phyloP scores from a whole-genome alignment of 805 yeast species.

The Torulaspora maleeae region DNA sequence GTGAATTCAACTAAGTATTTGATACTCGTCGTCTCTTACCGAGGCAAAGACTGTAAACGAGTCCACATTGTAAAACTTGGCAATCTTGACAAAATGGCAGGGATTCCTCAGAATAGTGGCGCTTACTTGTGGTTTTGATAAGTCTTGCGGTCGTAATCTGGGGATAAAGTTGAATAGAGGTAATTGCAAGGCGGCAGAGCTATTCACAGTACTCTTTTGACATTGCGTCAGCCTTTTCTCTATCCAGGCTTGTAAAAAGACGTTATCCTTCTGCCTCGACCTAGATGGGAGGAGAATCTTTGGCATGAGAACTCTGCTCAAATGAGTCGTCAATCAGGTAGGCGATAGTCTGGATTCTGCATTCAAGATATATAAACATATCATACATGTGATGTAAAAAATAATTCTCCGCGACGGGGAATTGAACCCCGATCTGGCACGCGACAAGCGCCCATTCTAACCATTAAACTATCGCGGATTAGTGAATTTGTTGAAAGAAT shows the following conservation, averaged over 20 bases:
- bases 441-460: constrained; percentile 30
- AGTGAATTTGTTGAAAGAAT: neutral
- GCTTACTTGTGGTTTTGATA: constrained; percentile 12
- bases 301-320: constrained; percentile 17
- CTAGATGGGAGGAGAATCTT: constrained; percentile 15
- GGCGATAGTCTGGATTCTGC: too few relatives aligned
- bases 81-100: constrained; percentile 24
- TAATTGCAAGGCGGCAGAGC: neutral
- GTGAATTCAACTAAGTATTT: constrained; percentile 35
- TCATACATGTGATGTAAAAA: neutral
- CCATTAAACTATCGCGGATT: constrained; percentile 32
- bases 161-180: constrained; percentile 15
- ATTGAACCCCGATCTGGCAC: constrained; percentile 30
- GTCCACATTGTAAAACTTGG: constrained; percentile 23
- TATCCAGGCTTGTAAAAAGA: constrained; percentile 28
- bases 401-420: constrained; percentile 30
- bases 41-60: constrained; percentile 26
- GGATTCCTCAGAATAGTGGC: constrained; percentile 10
- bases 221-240: constrained; percentile 6
- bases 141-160: constrained; percentile 9
- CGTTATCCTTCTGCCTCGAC: constrained; percentile 19
- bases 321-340: neutral
- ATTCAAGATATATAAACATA: too few relatives aligned
- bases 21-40: constrained; percentile 23
- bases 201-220: neutral